A percentile compares a stretch with the other conserved stretches of the same genome.
These are phyloP conservation scores for Lichtheimia ramosa DNA, from an alignment of 371 early-diverging fungal genomes.

Conservation along the genomic window DNA sequence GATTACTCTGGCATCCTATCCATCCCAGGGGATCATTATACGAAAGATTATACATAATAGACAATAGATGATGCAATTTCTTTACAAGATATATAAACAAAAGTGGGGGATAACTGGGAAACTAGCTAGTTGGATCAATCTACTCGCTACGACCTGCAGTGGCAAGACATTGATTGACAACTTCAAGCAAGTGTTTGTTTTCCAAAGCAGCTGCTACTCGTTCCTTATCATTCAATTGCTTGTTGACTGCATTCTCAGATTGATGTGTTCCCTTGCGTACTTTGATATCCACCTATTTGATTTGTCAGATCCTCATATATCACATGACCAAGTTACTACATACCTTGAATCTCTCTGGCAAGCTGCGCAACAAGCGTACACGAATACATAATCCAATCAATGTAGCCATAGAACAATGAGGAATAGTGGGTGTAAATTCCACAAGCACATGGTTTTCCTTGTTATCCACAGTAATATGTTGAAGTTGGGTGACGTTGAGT, in stretches of 20 bases:
- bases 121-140: too few relatives aligned
- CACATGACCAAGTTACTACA: background rate
- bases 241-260: conserved; percentile 93
- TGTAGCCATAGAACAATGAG: conserved; percentile 99
- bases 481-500: conserved; percentile 87
- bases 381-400: conserved; percentile 98
- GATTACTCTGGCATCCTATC: too few relatives aligned
- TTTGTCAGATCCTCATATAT: background rate
- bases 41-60: too few relatives aligned
- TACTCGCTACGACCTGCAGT: conserved; percentile 42
- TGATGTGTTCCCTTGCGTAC: conserved; percentile 96
- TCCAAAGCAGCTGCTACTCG: conserved; percentile 99
- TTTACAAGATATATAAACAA: too few relatives aligned
- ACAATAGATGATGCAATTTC: too few relatives aligned
- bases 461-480: conserved; percentile 82
- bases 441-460: conserved; percentile 65
- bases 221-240: conserved; percentile 99
- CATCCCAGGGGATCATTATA: too few relatives aligned
- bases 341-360: conserved; percentile 91
- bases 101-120: too few relatives aligned
- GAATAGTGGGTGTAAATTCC: conserved; percentile 98
- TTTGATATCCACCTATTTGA: conserved; percentile 73
- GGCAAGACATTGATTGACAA: conserved; percentile 90
- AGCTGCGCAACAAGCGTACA: conserved; percentile 82
- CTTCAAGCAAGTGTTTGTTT: conserved; percentile 90